Base-by-base conservation (phyloP, 306 rosid genomes). In the Quillaja saponaria region DNA sequence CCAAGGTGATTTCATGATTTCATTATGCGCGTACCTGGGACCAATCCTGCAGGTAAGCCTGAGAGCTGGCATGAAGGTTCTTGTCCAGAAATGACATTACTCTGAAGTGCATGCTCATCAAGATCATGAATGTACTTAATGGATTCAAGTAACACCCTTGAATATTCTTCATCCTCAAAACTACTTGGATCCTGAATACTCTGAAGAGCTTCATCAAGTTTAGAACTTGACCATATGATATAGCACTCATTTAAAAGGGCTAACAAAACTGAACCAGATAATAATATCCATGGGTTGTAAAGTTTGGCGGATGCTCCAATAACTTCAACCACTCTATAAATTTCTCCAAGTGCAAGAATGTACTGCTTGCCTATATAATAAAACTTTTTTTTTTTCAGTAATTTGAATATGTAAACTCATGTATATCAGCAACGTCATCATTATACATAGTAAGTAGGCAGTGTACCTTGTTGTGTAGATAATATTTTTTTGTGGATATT, bases 281-380 rank as follows among this genome's bases (percentile, higher is more conserved):
- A 77, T 57, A 88, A 62, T 31, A 80, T 69, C 96, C 95, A 92
- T 4, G 90, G 95, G 64, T 74, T 81, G 81, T 88, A 76, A 55
- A 86, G 69, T 78, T 78, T 77, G 77, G 76, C 69, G 5, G 95
- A 82, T 69, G 81, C 87, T 76, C 82, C 76, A 74, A 92, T 63
- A 57, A 86, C 80, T 78, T 74, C 76, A 55, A 84, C 81, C 58
- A 86, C 94, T 67, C 95, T 81, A 81, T 74, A 88, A 67, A 92
- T 82, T 82, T 88, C 98, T 60, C 90, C 95, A 0, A 92, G 95
- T 71, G 95, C 84, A 58, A 59, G 64, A 50, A 92, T 54, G 70
- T 86, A 81, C 34, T 10, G 76, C 73, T 64, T 71, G 76, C 96
- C 98, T 92, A 75, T 40, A 59, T n/a, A 31, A 21, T 68, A 78